Evolutionary conservation across 352 stramenopile species (phyloP), one percentile per base, ranked within the genome.

Genomic region (Phytophthora cactorum): DNA sequence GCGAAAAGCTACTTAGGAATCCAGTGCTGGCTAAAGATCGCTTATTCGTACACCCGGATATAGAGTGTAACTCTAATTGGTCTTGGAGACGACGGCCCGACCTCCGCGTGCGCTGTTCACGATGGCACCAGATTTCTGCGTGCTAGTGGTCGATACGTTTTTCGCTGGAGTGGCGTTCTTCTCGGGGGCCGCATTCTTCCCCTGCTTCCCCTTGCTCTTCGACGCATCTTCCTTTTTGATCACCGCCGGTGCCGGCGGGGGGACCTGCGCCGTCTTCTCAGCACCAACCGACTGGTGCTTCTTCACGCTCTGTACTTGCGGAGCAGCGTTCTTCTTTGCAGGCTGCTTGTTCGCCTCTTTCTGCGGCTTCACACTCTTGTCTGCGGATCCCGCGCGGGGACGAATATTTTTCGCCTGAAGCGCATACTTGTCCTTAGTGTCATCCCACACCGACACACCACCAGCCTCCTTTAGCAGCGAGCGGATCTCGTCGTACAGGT

Each of bases 401-500:
- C 59, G 52, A 2, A 58, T 14, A 46, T 56, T 68, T 46, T 69
- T 71, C 22, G 9, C 15, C 32, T 59, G 52, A 22, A 73, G 32
- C n/a, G 53, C 49, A 9, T 34, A 4, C n/a, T 69, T 73, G 17
- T 69, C 66, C 17, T 69, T 65, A 5, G 8, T 15, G 10, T 8
- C 5, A 2, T 69, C 59, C 59, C 66, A 73, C 11, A 66, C 25
- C 8, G 56, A 58, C 12, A 22, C 59, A 10, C 55, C 63, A 7
- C 63, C 65, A 17, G 43, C 43, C 39, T 73, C 38, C 32, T 61
- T 65, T 25, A 73, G 2, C 17, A 57, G 52, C 9, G 52, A 57
- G 2, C 59, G 66, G 12, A 73, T 73, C 2, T 43, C 41, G 29
- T 73, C 60, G 47, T 73, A 73, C 6, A 73, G 22, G n/a, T 69